A percentile compares a stretch with the other conserved stretches of the same genome.
phyloP scores from a whole-genome alignment of 108 stramenopile genomes.

The Ochromonas danica region DNA sequence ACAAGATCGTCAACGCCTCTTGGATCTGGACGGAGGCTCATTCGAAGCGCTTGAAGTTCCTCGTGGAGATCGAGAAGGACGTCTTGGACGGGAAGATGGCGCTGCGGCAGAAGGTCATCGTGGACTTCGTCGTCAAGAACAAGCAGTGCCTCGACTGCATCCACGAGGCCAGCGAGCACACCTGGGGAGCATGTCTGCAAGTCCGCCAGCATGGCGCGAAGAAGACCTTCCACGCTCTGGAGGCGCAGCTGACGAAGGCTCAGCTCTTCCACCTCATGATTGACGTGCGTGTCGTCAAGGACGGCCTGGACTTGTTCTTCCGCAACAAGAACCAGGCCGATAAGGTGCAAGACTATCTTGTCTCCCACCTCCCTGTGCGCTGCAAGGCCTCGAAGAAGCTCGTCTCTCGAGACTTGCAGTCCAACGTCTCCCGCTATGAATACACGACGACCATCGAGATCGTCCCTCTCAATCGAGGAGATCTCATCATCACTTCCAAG shows the following conservation, averaged over 20 bases:
- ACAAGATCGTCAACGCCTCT: slow-evolving; percentile 88
- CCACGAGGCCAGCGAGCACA: slow-evolving; percentile 80
- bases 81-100: slow-evolving; percentile 94
- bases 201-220: slow-evolving; percentile 96
- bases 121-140: slow-evolving; percentile 90
- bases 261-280: slow-evolving; percentile 75
- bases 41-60: slow-evolving; percentile 83
- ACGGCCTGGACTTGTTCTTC: slow-evolving; percentile 99
- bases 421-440: slow-evolving; percentile 88
- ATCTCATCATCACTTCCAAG: slow-evolving; percentile 83
- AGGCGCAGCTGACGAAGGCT: slow-evolving; percentile 97
- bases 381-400: slow-evolving; percentile 90
- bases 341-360: slow-evolving; percentile 86
- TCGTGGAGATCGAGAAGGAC: slow-evolving; percentile 39
- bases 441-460: slow-evolving; percentile 93
- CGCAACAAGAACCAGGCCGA: slow-evolving; percentile 84
- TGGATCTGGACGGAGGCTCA: slow-evolving; percentile 99
- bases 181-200: slow-evolving; percentile 93
- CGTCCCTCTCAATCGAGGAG: slow-evolving; percentile 93
- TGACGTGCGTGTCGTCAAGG: slow-evolving; percentile 72
- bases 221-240: slow-evolving; percentile 93
- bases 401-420: slow-evolving; percentile 91
- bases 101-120: slow-evolving; percentile 87
- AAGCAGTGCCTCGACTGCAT: slow-evolving; percentile 98
- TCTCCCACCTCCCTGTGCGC: slow-evolving; percentile 73